A percentile compares a stretch with the other conserved stretches of the same genome.
Conservation (phyloP, 2,329 filamentous ascomycete genomes). For the Rutstroemia sydowiana region DNA sequence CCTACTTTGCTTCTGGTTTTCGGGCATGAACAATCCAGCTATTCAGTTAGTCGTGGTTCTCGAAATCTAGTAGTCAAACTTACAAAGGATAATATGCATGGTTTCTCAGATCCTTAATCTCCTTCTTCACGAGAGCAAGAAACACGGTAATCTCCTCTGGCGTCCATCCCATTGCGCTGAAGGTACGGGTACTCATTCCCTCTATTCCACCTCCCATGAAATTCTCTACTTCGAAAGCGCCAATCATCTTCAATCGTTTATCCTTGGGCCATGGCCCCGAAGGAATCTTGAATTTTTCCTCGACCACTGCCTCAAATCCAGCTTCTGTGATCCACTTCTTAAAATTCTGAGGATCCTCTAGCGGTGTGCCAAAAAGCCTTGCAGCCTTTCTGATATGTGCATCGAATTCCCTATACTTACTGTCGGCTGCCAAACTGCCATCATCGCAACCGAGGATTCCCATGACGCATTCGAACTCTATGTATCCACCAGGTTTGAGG, state of each 20-base stretch:
- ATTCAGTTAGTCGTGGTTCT: not conserved
- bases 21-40: not conserved
- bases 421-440: constrained; percentile 12
- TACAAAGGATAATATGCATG: not conserved
- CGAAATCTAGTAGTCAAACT: not conserved
- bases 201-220: not conserved
- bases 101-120: not conserved
- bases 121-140: not conserved
- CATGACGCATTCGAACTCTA: not conserved
- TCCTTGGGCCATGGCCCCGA: constrained; percentile 23
- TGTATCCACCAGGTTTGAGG: constrained; percentile 18
- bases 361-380: not conserved
- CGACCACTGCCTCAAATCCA: constrained; percentile 23
- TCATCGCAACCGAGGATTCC: not conserved
- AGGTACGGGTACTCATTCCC: not conserved
- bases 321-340: constrained; percentile 24
- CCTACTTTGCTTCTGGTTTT: not conserved
- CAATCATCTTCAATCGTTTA: constrained; percentile 20
- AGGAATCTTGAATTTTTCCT: constrained; percentile 24
- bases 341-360: constrained; percentile 1
- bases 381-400: not conserved
- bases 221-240: not conserved
- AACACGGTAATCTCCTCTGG: not conserved
- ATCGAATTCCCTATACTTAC: constrained; percentile 10
- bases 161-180: not conserved